Conservation (phyloP, 768 basidiomycete species). For the Boletus reticulatus region DNA sequence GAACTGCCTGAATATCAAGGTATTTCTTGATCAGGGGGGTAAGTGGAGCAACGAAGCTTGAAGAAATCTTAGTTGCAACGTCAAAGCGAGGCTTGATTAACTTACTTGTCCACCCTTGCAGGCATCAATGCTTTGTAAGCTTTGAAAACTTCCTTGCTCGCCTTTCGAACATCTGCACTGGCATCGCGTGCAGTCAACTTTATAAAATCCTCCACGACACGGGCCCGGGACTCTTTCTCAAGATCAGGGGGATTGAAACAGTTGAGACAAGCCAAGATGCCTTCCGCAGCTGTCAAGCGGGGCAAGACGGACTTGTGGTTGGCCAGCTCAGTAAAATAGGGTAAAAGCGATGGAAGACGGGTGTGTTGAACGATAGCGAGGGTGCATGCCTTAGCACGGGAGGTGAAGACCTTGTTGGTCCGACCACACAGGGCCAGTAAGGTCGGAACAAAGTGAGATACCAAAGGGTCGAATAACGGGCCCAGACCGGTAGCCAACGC, state of each 20-base stretch:
- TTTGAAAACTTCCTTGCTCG: conserved; percentile 69
- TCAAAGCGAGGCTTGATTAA: conserved; percentile 3
- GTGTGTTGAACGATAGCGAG: conserved; percentile 61
- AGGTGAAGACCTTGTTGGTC: conserved; percentile 75
- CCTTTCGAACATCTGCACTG: conserved; percentile 70
- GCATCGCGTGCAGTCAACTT: conserved; percentile 66
- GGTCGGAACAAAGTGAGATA: conserved; percentile 65
- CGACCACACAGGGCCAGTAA: conserved; percentile 67
- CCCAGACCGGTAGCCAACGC: conserved; percentile 55
- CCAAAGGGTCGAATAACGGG: conserved; percentile 60
- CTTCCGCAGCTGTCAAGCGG: conserved; percentile 64
- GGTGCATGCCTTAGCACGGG: conserved; percentile 62
- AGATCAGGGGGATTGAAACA: conserved; percentile 78
- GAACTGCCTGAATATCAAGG: conserved; percentile 46
- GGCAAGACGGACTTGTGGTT: conserved; percentile 69
- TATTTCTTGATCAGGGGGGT: conserved; percentile 78
- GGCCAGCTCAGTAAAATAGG: conserved; percentile 52
- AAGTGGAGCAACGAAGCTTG: conserved; percentile 70
- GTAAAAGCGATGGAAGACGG: conserved; percentile 61
- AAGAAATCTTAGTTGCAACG: conserved; percentile 5
- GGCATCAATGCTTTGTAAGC: conserved; percentile 74
- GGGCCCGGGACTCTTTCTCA: conserved; percentile 62
- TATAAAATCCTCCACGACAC: conserved; percentile 70
- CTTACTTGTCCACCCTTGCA: conserved; percentile 61
- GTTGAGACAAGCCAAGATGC: conserved; percentile 63